Evolutionary conservation across 305 asterid species (phyloP).

Genomic region (Fraxinus dipetala): DNA sequence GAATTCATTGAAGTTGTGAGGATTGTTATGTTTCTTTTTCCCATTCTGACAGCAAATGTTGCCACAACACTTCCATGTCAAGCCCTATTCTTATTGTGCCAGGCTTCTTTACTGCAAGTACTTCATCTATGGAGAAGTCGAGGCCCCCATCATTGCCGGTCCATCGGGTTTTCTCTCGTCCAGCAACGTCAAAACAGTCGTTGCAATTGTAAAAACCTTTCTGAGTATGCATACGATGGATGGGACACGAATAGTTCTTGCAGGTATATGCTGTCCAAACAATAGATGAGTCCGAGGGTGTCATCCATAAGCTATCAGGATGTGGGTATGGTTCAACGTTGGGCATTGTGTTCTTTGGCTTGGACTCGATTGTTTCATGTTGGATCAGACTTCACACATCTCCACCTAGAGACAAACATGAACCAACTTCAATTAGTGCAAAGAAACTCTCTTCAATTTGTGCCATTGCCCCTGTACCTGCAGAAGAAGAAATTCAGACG

Average conservation of each 20-base stretch:
- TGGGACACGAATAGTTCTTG: slow-evolving; percentile 47
- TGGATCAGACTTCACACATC: no score
- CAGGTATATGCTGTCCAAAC: slow-evolving; percentile 68
- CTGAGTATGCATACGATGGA: slow-evolving; percentile 41
- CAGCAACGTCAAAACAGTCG: slow-evolving; percentile 57
- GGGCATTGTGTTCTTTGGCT: no score
- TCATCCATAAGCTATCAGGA: slow-evolving; percentile 53
- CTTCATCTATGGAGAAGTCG: slow-evolving; percentile 66
- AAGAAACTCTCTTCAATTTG: no score
- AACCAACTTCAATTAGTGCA: no score
- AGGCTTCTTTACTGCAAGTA: slow-evolving; percentile 34
- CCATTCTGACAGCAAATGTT: slow-evolving; percentile 68
- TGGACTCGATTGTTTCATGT: no score
- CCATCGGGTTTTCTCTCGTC: slow-evolving; percentile 54
- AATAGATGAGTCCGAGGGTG: slow-evolving; percentile 58
- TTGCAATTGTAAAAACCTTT: slow-evolving; percentile 60
- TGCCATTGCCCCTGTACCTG: no score
- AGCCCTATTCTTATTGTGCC: slow-evolving; percentile 62
- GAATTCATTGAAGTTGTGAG: slow-evolving; percentile 58
- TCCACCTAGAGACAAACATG: no score
- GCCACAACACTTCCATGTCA: slow-evolving; percentile 73
- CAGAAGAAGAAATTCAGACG: no score
- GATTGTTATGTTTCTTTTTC: slow-evolving; percentile 53
- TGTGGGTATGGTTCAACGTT: slow-evolving; percentile 25
- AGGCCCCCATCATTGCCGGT: slow-evolving; percentile 23